Percentiles rank a stretch among this genome's conserved stretches.
Evolutionary conservation across 78 protist species (phyloP).

Genomic region (Chrysochromulina parva): DNA sequence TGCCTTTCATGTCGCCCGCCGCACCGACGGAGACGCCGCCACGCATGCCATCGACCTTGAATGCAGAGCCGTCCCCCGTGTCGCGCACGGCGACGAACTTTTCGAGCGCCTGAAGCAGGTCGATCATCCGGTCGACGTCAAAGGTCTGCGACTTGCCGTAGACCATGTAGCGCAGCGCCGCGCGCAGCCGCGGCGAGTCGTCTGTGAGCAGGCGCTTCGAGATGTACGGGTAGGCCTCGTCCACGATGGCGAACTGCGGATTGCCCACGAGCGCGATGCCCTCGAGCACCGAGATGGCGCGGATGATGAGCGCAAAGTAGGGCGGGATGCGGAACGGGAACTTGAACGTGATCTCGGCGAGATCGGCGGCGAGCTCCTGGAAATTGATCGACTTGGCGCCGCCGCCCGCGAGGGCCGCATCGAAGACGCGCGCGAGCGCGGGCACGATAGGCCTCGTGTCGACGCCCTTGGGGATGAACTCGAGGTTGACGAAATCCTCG

Average conservation of each 20-base stretch:
- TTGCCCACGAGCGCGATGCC: slow-evolving; percentile 45
- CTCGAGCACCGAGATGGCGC: slow-evolving; percentile 47
- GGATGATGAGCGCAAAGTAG: slow-evolving; percentile 48
- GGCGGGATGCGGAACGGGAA: slow-evolving; percentile 51
- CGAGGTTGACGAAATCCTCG: slow-evolving; percentile 36
- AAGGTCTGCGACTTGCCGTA: background rate
- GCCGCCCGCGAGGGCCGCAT: slow-evolving; percentile 37
- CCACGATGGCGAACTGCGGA: slow-evolving; percentile 24
- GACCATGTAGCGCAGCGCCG: slow-evolving; percentile 25
- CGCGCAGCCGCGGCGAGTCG: slow-evolving; percentile 5
- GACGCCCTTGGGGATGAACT: slow-evolving; percentile 31
- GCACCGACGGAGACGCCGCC: background rate
- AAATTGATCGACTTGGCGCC: slow-evolving; percentile 41
- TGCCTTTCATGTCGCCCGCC: background rate
- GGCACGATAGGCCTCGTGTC: background rate
- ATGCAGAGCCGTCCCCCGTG: slow-evolving; percentile 11
- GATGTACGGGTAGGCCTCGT: slow-evolving; percentile 43
- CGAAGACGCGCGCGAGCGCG: slow-evolving; percentile 45
- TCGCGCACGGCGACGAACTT: background rate
- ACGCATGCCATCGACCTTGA: slow-evolving; percentile 17
- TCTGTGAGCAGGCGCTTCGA: slow-evolving; percentile 44
- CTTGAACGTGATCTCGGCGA: slow-evolving; percentile 41
- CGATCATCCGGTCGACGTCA: slow-evolving; percentile 27
- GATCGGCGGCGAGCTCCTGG: slow-evolving; percentile 47
- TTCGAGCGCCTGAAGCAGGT: slow-evolving; percentile 22